Conservation (phyloP, 306 rosid species). For the Luffa aegyptiaca region DNA sequence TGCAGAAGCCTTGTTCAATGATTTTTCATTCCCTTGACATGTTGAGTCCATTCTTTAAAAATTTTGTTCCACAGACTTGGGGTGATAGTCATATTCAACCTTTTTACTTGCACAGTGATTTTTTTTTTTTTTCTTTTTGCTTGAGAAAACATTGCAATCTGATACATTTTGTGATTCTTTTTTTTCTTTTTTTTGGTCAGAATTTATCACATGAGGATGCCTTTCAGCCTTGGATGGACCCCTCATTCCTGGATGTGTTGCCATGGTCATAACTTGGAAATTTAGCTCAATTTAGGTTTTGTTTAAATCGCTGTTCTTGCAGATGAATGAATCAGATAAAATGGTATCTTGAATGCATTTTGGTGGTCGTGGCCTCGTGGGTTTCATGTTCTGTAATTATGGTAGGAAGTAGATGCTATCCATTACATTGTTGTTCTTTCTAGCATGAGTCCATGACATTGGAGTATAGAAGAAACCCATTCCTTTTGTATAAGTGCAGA, state of each 20-base stretch:
- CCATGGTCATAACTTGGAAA: slow-evolving; percentile 4
- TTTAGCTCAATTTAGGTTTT: not conserved
- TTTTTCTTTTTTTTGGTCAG: slow-evolving; percentile 30
- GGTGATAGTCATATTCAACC: not conserved
- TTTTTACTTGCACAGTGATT: not conserved
- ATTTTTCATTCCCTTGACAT: not conserved
- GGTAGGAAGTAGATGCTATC: not conserved
- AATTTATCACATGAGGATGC: slow-evolving; percentile 26
- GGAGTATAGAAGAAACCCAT: not conserved
- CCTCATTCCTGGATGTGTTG: slow-evolving; percentile 25
- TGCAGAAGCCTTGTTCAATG: not conserved
- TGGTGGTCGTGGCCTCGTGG: not conserved
- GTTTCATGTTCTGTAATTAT: not conserved
- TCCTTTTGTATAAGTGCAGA: not conserved
- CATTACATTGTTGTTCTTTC: not conserved
- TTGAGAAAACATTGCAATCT: not conserved
- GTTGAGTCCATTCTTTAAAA: not conserved
- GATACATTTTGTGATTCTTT: slow-evolving; percentile 9
- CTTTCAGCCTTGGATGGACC: slow-evolving; percentile 60
- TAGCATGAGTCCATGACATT: not conserved
- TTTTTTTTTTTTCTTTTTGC: not conserved
- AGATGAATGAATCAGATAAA: not conserved
- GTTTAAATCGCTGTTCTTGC: not conserved
- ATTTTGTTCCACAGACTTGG: not conserved
- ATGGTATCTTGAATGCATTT: not conserved